Conservation (phyloP, 2,329 filamentous ascomycete species). For the Xylogone sp. region DNA sequence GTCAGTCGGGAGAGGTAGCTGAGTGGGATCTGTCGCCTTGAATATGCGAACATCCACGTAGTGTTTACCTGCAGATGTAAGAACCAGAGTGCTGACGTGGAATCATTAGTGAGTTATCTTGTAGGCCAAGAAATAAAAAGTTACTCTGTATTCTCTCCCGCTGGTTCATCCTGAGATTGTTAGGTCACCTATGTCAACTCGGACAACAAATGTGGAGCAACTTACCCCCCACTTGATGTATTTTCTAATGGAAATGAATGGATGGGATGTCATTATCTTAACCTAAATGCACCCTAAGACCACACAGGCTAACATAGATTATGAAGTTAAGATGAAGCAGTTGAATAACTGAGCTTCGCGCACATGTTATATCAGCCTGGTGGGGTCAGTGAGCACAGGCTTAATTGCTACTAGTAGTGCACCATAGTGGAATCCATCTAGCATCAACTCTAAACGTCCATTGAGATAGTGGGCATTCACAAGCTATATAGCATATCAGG, state of each 20-base stretch:
- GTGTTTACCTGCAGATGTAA: conserved; percentile 24
- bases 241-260: conserved; percentile 19
- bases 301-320: no score
- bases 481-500: background rate
- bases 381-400: no score
- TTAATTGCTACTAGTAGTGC: no score
- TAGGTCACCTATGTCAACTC: background rate
- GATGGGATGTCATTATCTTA: background rate
- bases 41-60: conserved; percentile 27
- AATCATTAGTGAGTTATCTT: background rate
- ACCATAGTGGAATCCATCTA: no score
- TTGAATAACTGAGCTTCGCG: no score
- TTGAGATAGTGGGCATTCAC: no score
- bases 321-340: no score
- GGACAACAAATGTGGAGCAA: background rate
- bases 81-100: conserved; percentile 22
- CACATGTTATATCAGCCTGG: background rate
- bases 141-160: conserved; percentile 19
- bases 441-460: no score
- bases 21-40: conserved; percentile 6
- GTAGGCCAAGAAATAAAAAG: background rate
- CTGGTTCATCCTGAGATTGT: conserved; percentile 13
- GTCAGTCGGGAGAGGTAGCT: conserved; percentile 1
- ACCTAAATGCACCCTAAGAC: no score
- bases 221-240: conserved; percentile 24